phyloP scores from a whole-genome alignment of 1,284 basidiomycete genomes.

The Naganishia sp. region DNA sequence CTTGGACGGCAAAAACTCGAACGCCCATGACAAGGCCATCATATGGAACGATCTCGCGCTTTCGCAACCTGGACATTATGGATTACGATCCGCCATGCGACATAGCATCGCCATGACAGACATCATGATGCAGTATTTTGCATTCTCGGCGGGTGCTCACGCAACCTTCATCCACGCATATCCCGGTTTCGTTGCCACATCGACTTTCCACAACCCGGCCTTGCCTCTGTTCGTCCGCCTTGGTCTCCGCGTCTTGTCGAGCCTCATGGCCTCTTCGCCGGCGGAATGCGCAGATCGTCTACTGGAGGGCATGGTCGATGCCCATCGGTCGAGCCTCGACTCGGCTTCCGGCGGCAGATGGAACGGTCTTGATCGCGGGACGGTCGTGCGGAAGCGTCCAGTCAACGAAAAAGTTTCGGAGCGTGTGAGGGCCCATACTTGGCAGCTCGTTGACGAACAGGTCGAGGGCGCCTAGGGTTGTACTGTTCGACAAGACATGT shows the following conservation, averaged over 20 bases:
- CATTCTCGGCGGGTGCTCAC: neutral
- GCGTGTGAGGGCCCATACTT: conserved; percentile 23
- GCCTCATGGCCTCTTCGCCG: conserved; percentile 5
- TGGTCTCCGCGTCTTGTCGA: neutral
- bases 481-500: neutral
- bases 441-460: conserved; percentile 23
- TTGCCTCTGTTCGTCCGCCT: neutral
- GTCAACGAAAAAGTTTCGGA: conserved; percentile 9
- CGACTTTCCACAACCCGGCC: neutral
- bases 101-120: conserved; percentile 25
- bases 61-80: conserved; percentile 13
- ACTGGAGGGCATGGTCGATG: conserved; percentile 21
- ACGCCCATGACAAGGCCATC: conserved; percentile 13
- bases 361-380: conserved; percentile 24
- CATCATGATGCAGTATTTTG: conserved; percentile 26
- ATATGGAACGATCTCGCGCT: conserved; percentile 22
- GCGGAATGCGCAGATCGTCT: conserved; percentile 16
- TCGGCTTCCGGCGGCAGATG: neutral
- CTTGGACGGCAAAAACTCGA: conserved; percentile 19
- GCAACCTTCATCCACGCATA: conserved; percentile 27
- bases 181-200: conserved; percentile 28
- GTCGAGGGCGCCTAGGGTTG: neutral
- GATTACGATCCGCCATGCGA: neutral
- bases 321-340: neutral
- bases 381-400: conserved; percentile 10